These are phyloP conservation scores for Phytophthora rubi DNA, from an alignment of 352 stramenopile species.

Conservation along the genomic window DNA sequence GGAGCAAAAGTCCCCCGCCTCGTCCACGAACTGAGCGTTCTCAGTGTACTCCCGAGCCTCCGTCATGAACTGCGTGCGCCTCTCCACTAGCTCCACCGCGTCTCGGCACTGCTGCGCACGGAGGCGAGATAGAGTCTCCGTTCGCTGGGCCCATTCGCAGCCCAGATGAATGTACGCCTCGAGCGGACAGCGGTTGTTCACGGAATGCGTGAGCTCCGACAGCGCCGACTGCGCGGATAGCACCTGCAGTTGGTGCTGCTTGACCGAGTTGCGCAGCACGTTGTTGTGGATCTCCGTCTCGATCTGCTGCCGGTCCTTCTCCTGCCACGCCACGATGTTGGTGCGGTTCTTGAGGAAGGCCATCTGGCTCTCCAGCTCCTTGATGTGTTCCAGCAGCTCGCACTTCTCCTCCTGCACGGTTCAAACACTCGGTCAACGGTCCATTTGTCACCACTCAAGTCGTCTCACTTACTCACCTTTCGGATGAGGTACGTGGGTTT, in stretches of 20 bases:
- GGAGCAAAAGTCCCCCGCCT: constrained; percentile 48
- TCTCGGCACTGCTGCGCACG: constrained; percentile 48
- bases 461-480: constrained; percentile 29
- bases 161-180: constrained; percentile 56
- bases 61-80: constrained; percentile 52
- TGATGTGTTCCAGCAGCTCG: constrained; percentile 43
- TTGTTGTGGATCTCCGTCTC: constrained; percentile 43
- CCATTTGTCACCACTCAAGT: not conserved
- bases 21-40: constrained; percentile 53
- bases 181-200: constrained; percentile 40
- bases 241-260: constrained; percentile 42
- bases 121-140: constrained; percentile 36
- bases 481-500: constrained; percentile 51
- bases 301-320: constrained; percentile 31
- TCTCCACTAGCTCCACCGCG: constrained; percentile 47
- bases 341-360: constrained; percentile 37
- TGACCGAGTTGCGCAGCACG: constrained; percentile 40
- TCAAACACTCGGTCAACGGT: no score
- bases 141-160: constrained; percentile 33
- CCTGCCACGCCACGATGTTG: constrained; percentile 38
- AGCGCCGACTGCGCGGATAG: constrained; percentile 44
- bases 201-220: constrained; percentile 38
- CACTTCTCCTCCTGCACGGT: constrained; percentile 42
- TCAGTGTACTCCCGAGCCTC: constrained; percentile 39
- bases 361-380: constrained; percentile 42